Evolutionary conservation across 2,329 filamentous ascomycete species (phyloP), one percentile per base, ranked within the genome.

Genomic region (Exserohilum rostratum): DNA sequence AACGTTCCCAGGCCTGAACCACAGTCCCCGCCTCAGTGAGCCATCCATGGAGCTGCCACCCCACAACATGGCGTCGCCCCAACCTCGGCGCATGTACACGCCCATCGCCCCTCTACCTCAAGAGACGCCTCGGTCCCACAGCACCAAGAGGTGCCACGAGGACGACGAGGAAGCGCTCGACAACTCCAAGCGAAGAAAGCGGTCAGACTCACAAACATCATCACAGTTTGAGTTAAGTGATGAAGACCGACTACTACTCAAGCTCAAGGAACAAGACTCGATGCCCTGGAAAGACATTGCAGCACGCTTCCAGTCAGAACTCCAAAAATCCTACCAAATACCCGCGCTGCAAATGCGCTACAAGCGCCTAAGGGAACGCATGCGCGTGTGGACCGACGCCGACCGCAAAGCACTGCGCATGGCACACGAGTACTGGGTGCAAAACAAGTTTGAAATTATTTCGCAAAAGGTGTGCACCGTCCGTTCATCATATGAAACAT

Each of bases 201-300:
- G 77, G 27, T 79, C 77, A 17, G 70, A 72, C 34, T 73, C 71
- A 1, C 70, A 65, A 46, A 65, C 58, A 3, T 69, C 69, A 4
- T 56, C 51, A 9, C 70, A 72, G 11, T 69, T 74, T 7, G 79
- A 81, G 50, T 68, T 83, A 6, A 78, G 74, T 53, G 80, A 83
- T 35, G 81, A 83, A 64, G 81, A 83, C 53, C 74, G 75, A 39
- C 67, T 82, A 17, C 76, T 84, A 9, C 70, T 83, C 13, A 74
- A 77, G 54, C 74, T 83, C 42, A 83, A 82, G 53, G 80, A 83
- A 53, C 79, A 82, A 44, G 80, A 83, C 50, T 76, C 71, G 29
- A 76, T 83, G 50, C 78, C 81, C 0, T 84, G 81, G 82, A 83
- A 83, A 64, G 81, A 83, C 53, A 83, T 83, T 54, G 79, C 79